Conservation (phyloP, 1,284 basidiomycete species). For the Schizopora paradoxa region DNA sequence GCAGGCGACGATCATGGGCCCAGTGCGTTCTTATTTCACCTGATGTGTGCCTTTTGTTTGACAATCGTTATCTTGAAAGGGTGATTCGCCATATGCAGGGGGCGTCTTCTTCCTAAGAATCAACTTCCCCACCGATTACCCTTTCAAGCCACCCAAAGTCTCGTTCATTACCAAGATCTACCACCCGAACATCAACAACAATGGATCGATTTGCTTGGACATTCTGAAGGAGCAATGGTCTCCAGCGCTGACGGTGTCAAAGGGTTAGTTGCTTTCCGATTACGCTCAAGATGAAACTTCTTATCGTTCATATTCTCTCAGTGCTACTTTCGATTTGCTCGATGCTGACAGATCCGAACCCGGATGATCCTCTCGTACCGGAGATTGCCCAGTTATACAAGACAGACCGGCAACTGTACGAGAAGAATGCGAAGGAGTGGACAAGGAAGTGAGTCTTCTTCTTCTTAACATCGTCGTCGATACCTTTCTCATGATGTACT, state of each 20-base stretch:
- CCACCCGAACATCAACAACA: conserved; percentile 96
- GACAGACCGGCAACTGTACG: conserved; percentile 90
- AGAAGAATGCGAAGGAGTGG: conserved; percentile 95
- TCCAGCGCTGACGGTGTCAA: conserved; percentile 97
- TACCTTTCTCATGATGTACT: conserved; percentile 30
- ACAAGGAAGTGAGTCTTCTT: conserved; percentile 80
- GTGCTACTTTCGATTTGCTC: conserved; percentile 94
- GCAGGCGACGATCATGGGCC: conserved; percentile 98
- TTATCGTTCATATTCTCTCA: conserved; percentile 27
- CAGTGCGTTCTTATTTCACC: conserved; percentile 50
- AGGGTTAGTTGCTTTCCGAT: conserved; percentile 50
- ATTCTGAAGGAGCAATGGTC: conserved; percentile 98
- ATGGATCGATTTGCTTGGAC: conserved; percentile 98
- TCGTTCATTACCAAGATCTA: conserved; percentile 98
- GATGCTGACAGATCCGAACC: conserved; percentile 96
- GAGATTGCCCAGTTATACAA: conserved; percentile 90
- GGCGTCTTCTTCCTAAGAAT: conserved; percentile 97
- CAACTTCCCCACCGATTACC: conserved; percentile 92
- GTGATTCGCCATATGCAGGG: conserved; percentile 92
- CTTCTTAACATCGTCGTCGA: conserved; percentile 27
- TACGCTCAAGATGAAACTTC: background rate
- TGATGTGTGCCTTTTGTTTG: conserved; percentile 16
- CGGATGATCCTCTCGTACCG: conserved; percentile 86
- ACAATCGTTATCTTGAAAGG: conserved; percentile 38
- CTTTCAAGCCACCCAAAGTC: conserved; percentile 99